phyloP scores from a whole-genome alignment of 140 eudicot species.

The Cichorium intybus region DNA sequence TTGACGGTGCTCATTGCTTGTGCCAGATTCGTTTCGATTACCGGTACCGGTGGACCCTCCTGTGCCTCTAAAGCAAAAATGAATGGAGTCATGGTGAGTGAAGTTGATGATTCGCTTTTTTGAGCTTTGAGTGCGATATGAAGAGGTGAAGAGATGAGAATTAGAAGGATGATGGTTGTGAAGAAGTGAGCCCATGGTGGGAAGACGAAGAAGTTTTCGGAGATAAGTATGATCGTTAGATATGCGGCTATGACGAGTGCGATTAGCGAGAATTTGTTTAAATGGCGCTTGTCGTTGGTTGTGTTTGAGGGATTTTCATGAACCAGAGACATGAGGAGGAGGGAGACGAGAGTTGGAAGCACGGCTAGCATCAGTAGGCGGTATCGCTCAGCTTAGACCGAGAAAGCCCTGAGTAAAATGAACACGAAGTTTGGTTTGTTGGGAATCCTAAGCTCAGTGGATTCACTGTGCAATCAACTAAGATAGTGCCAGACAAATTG shows the following conservation, averaged over 20 bases:
- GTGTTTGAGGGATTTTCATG: constrained; percentile 32
- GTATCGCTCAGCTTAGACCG: constrained; percentile 89
- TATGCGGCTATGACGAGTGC: constrained; percentile 59
- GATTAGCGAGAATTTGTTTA: constrained; percentile 48
- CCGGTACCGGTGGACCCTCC: constrained; percentile 18
- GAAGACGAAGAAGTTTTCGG: too few species aligned
- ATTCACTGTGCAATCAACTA: too few species aligned
- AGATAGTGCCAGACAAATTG: too few species aligned
- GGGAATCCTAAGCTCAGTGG: too few species aligned
- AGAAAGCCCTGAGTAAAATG: constrained; percentile 88
- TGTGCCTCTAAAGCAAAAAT: constrained; percentile 15
- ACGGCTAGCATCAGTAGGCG: constrained; percentile 68
- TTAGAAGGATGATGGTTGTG: constrained; percentile 37
- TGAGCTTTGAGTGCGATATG: constrained; percentile 46
- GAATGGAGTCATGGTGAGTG: constrained; percentile 31
- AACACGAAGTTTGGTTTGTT: too few species aligned
- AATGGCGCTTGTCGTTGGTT: constrained; percentile 47
- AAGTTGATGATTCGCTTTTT: constrained; percentile 18
- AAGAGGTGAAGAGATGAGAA: constrained; percentile 58
- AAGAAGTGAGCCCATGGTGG: too few species aligned
- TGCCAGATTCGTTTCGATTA: constrained; percentile 45
- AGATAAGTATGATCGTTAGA: constrained; percentile 52
- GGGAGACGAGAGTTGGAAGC: constrained; percentile 50
- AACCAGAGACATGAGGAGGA: constrained; percentile 65
- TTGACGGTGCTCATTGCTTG: too few species aligned